phyloP scores from a whole-genome alignment of 2,329 filamentous ascomycete genomes.

The Scedosporium dehoogii region DNA sequence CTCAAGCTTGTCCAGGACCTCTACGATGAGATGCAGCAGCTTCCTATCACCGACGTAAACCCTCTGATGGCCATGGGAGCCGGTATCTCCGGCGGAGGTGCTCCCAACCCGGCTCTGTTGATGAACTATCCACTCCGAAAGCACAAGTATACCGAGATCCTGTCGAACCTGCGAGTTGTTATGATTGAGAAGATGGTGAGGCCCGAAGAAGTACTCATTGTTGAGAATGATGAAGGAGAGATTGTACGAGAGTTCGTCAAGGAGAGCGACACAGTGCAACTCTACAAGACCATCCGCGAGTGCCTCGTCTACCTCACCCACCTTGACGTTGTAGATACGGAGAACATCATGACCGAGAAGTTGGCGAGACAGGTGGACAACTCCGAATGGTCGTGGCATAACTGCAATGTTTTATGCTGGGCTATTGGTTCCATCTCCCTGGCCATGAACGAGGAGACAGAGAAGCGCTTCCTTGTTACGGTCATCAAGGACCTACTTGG shows the following conservation, averaged over 20 bases:
- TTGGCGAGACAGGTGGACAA: slow-evolving; percentile 90
- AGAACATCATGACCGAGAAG: slow-evolving; percentile 99
- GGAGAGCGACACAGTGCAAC: slow-evolving; percentile 96
- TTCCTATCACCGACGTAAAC: slow-evolving; percentile 88
- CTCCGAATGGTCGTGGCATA: slow-evolving; percentile 96
- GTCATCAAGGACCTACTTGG: slow-evolving; percentile 98
- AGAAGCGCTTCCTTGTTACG: slow-evolving; percentile 95
- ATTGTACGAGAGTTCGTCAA: slow-evolving; percentile 99
- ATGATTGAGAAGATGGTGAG: slow-evolving; percentile 99
- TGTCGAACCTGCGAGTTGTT: slow-evolving; percentile 87
- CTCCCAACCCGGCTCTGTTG: slow-evolving; percentile 74
- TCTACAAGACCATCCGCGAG: slow-evolving; percentile 98
- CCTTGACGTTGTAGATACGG: slow-evolving; percentile 92
- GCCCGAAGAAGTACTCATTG: slow-evolving; percentile 93
- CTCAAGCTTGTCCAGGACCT: slow-evolving; percentile 95
- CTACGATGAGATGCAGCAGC: slow-evolving; percentile 96
- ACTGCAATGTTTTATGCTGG: slow-evolving; percentile 99
- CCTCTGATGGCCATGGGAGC: slow-evolving; percentile 71
- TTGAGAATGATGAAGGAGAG: slow-evolving; percentile 99
- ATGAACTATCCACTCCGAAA: slow-evolving; percentile 90
- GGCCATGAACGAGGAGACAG: slow-evolving; percentile 98
- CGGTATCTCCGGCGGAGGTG: slow-evolving; percentile 66
- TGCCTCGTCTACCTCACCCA: slow-evolving; percentile 96
- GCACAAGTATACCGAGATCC: slow-evolving; percentile 92
- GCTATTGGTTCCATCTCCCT: slow-evolving; percentile 97